Evolutionary conservation across 2,329 filamentous ascomycete genomes (phyloP).

Genomic region (Orbilia quercus): DNA sequence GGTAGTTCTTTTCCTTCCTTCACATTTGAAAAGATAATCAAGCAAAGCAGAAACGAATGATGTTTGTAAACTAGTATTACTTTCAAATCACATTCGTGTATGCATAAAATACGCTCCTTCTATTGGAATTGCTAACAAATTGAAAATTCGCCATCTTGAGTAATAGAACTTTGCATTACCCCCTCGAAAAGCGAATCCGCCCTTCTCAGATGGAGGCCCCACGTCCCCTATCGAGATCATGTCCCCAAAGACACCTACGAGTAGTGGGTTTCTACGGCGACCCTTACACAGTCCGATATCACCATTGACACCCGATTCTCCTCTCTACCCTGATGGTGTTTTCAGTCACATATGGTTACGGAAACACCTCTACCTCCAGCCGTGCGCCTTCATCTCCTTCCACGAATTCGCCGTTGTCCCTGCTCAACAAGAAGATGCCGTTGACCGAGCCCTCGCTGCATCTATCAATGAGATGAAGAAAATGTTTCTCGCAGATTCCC

Average conservation of each 20-base stretch:
- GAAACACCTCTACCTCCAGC: slow-evolving; percentile 87
- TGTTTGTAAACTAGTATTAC: slow-evolving; percentile 56
- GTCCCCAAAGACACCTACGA: slow-evolving; percentile 65
- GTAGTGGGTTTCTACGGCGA: slow-evolving; percentile 32
- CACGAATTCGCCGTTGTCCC: slow-evolving; percentile 73
- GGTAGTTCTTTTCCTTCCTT: slow-evolving; percentile 70
- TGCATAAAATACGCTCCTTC: slow-evolving; percentile 11
- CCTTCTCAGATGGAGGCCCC: slow-evolving; percentile 66
- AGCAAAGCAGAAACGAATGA: slow-evolving; percentile 42
- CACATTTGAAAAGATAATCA: slow-evolving; percentile 21
- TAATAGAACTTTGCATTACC: slow-evolving; percentile 69
- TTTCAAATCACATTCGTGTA: slow-evolving; percentile 53
- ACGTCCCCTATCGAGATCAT: slow-evolving; percentile 64
- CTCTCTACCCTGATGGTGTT: slow-evolving; percentile 88
- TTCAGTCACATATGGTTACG: slow-evolving; percentile 83
- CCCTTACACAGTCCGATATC: slow-evolving; percentile 87
- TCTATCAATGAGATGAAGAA: slow-evolving; percentile 83
- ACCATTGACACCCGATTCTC: slow-evolving; percentile 83
- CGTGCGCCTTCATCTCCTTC: slow-evolving; percentile 82
- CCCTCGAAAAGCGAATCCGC: slow-evolving; percentile 72
- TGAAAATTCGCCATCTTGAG: slow-evolving; percentile 20
- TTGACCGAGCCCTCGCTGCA: slow-evolving; percentile 86
- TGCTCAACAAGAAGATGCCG: slow-evolving; percentile 77
- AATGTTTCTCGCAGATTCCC: slow-evolving; percentile 67
- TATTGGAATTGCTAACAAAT: slow-evolving; percentile 25